phyloP scores from a whole-genome alignment of 306 rosid genomes.

The Quillaja saponaria region DNA sequence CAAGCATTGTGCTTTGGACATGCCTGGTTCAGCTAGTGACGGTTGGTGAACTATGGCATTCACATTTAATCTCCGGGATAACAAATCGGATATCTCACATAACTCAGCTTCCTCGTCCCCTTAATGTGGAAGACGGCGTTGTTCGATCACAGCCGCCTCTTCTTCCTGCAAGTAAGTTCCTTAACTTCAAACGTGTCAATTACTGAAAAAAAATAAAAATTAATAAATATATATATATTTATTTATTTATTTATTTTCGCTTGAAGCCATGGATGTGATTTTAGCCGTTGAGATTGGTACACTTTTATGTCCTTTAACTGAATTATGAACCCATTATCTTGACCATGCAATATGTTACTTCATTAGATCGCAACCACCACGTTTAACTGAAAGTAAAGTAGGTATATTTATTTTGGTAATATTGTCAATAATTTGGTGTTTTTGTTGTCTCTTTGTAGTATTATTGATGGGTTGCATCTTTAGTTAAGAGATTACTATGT shows the following conservation, averaged over 20 bases:
- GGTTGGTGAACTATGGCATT: constrained; percentile 79
- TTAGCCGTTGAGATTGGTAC: too few species aligned
- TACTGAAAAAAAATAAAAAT: too few species aligned
- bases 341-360: constrained; percentile 3
- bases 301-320: too few species aligned
- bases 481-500: not conserved
- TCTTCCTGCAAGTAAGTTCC: constrained; percentile 68
- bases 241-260: too few species aligned
- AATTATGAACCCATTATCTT: constrained; percentile 15
- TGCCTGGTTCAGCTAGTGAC: constrained; percentile 87
- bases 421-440: not conserved
- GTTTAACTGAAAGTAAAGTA: constrained; percentile 14
- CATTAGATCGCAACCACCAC: constrained; percentile 16
- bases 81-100: constrained; percentile 56
- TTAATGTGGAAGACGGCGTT: constrained; percentile 24
- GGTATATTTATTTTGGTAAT: constrained; percentile 2
- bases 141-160: constrained; percentile 48
- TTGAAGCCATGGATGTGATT: constrained; percentile 4
- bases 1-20: constrained; percentile 90
- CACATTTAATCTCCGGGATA: constrained; percentile 63
- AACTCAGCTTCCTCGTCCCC: constrained; percentile 35
- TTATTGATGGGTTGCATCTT: constrained; percentile 9
- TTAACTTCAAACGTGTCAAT: not conserved
- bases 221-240: too few species aligned
- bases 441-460: constrained; percentile 17